Conservation (phyloP, 169 alveolate species). For the Cystoisospora suis region DNA sequence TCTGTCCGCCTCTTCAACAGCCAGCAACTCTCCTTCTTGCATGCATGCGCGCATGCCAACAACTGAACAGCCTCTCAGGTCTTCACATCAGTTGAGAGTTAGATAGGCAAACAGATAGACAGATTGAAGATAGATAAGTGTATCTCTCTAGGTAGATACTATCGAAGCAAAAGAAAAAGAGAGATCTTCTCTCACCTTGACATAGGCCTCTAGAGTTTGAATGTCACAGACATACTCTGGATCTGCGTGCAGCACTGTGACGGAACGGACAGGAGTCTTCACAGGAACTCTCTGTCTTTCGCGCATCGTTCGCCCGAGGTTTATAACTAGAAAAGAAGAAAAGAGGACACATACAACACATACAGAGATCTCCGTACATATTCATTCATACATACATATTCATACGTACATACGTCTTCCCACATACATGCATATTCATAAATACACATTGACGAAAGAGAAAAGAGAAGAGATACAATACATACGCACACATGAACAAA, state of each 20-base stretch:
- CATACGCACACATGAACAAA: no score
- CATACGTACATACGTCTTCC: not conserved
- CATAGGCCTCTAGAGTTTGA: conserved; percentile 43
- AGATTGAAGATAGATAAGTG: not conserved
- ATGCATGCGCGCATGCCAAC: not conserved
- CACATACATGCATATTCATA: not conserved
- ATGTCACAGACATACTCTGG: conserved; percentile 35
- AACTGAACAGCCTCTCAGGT: no score
- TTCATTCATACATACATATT: not conserved
- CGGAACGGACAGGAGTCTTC: conserved; percentile 58
- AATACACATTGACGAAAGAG: not conserved
- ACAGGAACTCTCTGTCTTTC: conserved; percentile 35
- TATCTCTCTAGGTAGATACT: not conserved
- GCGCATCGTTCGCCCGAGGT: conserved; percentile 43
- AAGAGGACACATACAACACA: not conserved
- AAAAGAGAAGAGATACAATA: no score
- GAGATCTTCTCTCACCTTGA: conserved; percentile 45
- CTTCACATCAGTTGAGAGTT: no score
- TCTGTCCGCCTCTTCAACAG: no score
- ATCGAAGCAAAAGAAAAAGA: not conserved
- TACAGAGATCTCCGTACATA: not conserved
- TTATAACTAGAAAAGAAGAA: conserved; percentile 21
- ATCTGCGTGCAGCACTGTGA: conserved; percentile 40
- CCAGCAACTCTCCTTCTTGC: not conserved
- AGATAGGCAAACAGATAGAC: not conserved